Evolutionary conservation across 176 grass and related monocot species (phyloP), one percentile per base, ranked within the genome.

Genomic region (Lolium perenne): DNA sequence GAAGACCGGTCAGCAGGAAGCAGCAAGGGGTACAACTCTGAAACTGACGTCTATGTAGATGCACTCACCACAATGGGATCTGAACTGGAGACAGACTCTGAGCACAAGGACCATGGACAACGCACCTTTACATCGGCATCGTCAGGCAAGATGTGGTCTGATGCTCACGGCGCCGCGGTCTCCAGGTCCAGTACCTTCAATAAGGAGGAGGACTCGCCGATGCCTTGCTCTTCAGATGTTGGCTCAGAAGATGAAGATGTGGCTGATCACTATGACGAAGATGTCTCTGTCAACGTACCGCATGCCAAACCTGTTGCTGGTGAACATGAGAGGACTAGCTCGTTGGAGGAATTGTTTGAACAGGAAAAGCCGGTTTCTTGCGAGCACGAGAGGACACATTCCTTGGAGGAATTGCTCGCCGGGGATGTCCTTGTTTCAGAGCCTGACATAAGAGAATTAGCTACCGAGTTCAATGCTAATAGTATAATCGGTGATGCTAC

Each of bases 41-140:
- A 98, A 85, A 80, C 86, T 49, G 93, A 94, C 49, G 88, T 77
- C 57, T 98, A 89, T 40, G 41, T 92, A 41, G 96, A 98, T n/a
- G 84, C 90, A 21, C 90, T 94, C 68, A 92, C 90, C 15, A 85
- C 86, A 22, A 88, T 94, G 88, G 91, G 95, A 22, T 96, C 91
- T 80, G 94, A 94, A 78, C 74, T 84, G 80, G 93, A 93, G 80
- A 93, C 89, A 55, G 95, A 95, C 54, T 68, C 60, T 32, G 93
- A 92, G 64, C 77, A 77, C 60, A 89, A 79, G 59, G 63, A 80
- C 21, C 87, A 71, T 67, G 22, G 75, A 46, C 55, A 80, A 73
- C 66, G 6, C 26, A 38, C 10, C 35, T 77, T 86, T 47, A 26
- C 78, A 68, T 29, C 0, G 10, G 49, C 87, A 40, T 68, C 77